Percentiles rank a stretch among this genome's conserved stretches.
Evolutionary conservation across 441 rosid species (phyloP).

Genomic region (Sinapis alba): DNA sequence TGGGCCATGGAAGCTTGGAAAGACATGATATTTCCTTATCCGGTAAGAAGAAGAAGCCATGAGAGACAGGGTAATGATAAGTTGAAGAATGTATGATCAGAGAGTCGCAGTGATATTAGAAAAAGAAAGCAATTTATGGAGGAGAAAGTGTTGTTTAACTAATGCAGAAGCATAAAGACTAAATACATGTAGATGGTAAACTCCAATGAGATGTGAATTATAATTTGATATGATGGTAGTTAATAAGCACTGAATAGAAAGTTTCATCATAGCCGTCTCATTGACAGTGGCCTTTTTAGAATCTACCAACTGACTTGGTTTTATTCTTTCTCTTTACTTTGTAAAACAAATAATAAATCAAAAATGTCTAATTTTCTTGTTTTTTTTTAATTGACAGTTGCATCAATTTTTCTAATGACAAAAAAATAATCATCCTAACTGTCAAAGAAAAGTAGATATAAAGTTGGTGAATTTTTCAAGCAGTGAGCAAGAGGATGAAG

Average conservation of each 20-base stretch:
- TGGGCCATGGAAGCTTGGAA: background rate
- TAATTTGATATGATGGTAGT: background rate
- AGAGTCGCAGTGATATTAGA: background rate
- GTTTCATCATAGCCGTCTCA: background rate
- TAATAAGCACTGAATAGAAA: background rate
- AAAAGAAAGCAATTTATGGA: background rate
- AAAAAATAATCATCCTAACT: background rate
- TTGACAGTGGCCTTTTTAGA: background rate
- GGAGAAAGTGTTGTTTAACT: background rate
- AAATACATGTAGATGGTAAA: background rate
- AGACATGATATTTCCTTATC: background rate
- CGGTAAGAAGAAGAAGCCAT: background rate
- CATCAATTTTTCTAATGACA: background rate
- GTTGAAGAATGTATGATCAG: background rate
- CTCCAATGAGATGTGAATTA: background rate
- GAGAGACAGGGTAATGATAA: background rate
- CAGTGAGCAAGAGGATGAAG: background rate
- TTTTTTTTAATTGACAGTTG: background rate
- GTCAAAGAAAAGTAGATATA: background rate
- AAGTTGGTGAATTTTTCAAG: background rate
- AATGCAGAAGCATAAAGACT: background rate
- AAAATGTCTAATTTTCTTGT: background rate
- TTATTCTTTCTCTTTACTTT: background rate
- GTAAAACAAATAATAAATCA: constrained; percentile 3
- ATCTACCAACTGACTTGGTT: background rate